Evolutionary conservation across 495 filamentous ascomycete genomes (phyloP), one percentile per base, ranked within the genome.

Genomic region (Niebla homalea): DNA sequence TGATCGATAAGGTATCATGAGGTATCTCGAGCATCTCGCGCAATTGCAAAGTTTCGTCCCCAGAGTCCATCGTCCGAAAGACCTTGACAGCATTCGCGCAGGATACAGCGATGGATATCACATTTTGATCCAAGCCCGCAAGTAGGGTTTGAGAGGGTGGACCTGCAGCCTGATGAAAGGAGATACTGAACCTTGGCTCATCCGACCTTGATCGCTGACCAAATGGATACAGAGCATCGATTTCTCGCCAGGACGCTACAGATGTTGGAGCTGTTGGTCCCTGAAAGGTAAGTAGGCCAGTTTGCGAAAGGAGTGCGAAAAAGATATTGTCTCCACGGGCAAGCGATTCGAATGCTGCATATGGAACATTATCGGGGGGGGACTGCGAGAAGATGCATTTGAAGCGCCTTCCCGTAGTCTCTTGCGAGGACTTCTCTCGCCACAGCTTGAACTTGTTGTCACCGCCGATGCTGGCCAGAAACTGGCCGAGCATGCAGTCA

Each of bases 261-360:
- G 81, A 82, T 57, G 92, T 86, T n/a, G 85, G 81, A 44, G 86
- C 85, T 39, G 84, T 80, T 41, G 90, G 90, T 62, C 97, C 92
- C 62, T 81, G 84, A 15, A 97, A 72, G 47, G 77, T 78, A 21
- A 97, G 70, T 35, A 78, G 73, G 16, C 87, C 90, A 60, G 90
- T 85, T 2, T 85, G 75, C 0, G 85, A 85, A 42, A 94, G 78
- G 12, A 92, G 72, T 1, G 87, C 89, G 14, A 99, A 72, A 70
- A 83, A 93, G 12, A 85, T 87, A 56, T 82, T 78, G 21, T 81
- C 64, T 55, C 83, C 77, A 52, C 78, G 69, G 61, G 86, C 82
- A 52, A 84, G 87, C 61, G 94, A 82, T 52, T 83, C 81, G 50
- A 96, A 78, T 43, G 85, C 86, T 54, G 89, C 77, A 66, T 80